A percentile compares a stretch with the other conserved stretches of the same genome.
Conservation (phyloP, 495 filamentous ascomycete species). For the Aspergillus nidulans region DNA sequence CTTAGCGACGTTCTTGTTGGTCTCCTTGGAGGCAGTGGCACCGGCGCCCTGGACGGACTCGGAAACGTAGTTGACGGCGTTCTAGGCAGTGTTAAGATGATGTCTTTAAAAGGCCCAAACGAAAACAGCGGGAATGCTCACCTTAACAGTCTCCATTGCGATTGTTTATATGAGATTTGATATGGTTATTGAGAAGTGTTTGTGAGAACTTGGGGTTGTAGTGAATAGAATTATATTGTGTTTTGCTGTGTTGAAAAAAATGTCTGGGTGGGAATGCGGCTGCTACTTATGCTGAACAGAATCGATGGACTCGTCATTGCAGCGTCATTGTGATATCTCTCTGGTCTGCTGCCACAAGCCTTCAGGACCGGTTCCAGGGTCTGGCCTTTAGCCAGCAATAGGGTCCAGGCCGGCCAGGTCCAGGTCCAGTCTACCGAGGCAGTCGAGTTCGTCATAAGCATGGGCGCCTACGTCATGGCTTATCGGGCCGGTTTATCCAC, state of each 20-base stretch:
- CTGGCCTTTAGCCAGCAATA: no score
- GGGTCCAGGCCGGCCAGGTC: no score
- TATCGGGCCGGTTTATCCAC: no score
- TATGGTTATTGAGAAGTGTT: not conserved
- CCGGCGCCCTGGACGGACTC: slow-evolving; percentile 1
- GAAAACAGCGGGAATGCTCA: not conserved
- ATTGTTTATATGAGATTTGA: not conserved
- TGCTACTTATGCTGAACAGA: not conserved
- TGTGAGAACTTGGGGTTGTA: not conserved
- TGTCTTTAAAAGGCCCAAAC: not conserved
- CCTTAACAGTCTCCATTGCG: not conserved
- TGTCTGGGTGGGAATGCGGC: not conserved
- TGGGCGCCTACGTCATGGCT: not conserved
- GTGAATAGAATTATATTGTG: not conserved
- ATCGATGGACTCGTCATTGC: not conserved
- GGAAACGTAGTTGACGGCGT: slow-evolving; percentile 2
- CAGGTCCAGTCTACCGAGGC: no score
- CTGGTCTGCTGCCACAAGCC: not conserved
- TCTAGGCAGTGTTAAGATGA: not conserved
- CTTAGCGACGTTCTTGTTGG: slow-evolving; percentile 4
- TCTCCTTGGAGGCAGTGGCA: not conserved
- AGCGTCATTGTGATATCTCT: not conserved
- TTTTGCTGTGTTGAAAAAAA: not conserved
- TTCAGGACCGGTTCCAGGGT: not conserved
- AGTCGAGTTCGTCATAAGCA: no score